A percentile compares a stretch with the other conserved stretches of the same genome.
Conservation (phyloP, 805 yeast species). For the Candida boleticola region DNA sequence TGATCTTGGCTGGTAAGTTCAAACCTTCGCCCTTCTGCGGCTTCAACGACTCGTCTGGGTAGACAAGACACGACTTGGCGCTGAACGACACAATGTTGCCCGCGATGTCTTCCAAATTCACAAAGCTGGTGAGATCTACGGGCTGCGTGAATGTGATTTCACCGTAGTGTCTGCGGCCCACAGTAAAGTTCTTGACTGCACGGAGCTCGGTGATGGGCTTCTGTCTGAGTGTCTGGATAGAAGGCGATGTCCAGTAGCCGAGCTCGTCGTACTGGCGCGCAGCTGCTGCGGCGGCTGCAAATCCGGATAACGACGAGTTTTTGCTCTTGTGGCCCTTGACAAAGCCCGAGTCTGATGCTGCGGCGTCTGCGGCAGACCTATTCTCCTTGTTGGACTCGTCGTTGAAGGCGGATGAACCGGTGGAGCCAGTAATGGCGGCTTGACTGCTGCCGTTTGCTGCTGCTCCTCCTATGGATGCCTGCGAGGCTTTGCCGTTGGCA, state of each 20-base stretch:
- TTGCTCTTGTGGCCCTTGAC: background rate
- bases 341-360: background rate
- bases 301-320: background rate
- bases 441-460: too few relatives aligned
- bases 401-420: too few relatives aligned
- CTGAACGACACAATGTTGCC: constrained; percentile 65
- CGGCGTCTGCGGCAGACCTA: too few relatives aligned
- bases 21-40: constrained; percentile 80
- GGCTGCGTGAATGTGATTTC: constrained; percentile 73
- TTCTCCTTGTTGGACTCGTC: too few relatives aligned
- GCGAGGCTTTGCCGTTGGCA: too few relatives aligned
- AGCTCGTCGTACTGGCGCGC: constrained; percentile 51
- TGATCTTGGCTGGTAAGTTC: constrained; percentile 70
- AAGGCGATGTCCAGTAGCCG: constrained; percentile 88
- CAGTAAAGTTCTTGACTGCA: constrained; percentile 57
- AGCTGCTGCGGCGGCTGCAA: background rate
- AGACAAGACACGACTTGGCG: constrained; percentile 60
- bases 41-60: constrained; percentile 61
- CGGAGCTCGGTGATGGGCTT: constrained; percentile 64
- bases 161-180: constrained; percentile 82
- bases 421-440: too few relatives aligned
- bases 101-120: constrained; percentile 59
- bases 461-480: too few relatives aligned
- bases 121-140: constrained; percentile 74
- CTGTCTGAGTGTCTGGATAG: constrained; percentile 57